Conservation (phyloP, 129 eudicot species). For the Helichrysum umbraculigerum region DNA sequence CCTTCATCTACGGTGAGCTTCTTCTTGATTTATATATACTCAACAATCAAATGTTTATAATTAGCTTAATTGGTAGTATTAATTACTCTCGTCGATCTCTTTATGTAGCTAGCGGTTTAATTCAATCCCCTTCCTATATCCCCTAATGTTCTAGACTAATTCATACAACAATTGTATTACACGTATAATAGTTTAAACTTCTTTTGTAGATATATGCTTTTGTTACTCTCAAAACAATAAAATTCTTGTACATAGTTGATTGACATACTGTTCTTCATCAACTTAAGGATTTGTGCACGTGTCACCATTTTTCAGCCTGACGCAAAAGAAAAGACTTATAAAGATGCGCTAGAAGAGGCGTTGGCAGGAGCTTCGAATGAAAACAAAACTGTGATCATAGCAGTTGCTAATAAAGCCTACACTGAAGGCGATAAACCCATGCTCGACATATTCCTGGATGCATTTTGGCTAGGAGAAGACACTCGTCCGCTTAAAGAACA, state of each 20-base stretch:
- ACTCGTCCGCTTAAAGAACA: slow-evolving; percentile 42
- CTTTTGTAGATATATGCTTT: too few relatives aligned
- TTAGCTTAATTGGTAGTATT: not conserved
- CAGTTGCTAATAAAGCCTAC: slow-evolving; percentile 66
- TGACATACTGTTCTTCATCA: not conserved
- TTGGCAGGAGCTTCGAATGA: slow-evolving; percentile 53
- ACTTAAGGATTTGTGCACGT: not conserved
- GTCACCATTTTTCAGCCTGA: slow-evolving; percentile 19
- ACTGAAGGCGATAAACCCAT: slow-evolving; percentile 72
- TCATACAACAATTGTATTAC: not conserved
- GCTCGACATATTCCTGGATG: slow-evolving; percentile 73
- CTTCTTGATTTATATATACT: not conserved
- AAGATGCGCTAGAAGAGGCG: slow-evolving; percentile 51
- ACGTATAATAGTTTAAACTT: not conserved
- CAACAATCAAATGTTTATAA: not conserved
- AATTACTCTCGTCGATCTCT: not conserved
- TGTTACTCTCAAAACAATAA: too few relatives aligned
- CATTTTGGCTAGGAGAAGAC: slow-evolving; percentile 74
- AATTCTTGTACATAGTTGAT: not conserved
- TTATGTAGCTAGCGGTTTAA: not conserved
- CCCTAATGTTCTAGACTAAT: not conserved
- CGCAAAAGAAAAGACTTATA: not conserved
- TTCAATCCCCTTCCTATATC: not conserved
- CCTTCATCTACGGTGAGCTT: slow-evolving; percentile 24
- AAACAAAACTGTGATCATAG: slow-evolving; percentile 59